Evolutionary conservation across 495 filamentous ascomycete species (phyloP), one percentile per base, ranked within the genome.

Genomic region (Lentithecium fluviatile): DNA sequence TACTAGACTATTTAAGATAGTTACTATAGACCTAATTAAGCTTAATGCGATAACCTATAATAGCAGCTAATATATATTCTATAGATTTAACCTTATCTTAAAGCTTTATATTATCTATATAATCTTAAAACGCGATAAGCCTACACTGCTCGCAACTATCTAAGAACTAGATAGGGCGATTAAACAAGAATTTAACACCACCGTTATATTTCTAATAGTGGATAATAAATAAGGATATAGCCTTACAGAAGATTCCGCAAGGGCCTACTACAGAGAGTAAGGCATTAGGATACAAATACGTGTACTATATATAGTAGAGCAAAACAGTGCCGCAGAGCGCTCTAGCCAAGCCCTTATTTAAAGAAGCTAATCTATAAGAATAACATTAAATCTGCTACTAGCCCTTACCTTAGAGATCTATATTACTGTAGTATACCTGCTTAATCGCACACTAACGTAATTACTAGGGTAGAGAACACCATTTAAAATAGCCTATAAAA

Each of bases 381-480:
- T n/a, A n/a, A n/a, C n/a, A n/a, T n/a, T n/a, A n/a, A n/a, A n/a
- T n/a, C n/a, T n/a, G n/a, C n/a, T n/a, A n/a, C n/a, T n/a, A n/a
- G n/a, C n/a, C n/a, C n/a, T n/a, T n/a, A n/a, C n/a, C n/a, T n/a
- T n/a, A n/a, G n/a, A n/a, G n/a, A n/a, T n/a, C n/a, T n/a, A n/a
- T 38, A 8, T 38, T 8, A 38, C 7, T 38, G 15, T 15, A 38
- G 36, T 38, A 38, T 63, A 63, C 36, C 45, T 66, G 5, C 52
- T 66, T 37, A 66, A 66, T 46, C 25, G 64, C 13, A 66, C 64
- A 4, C 64, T 63, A 25, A 62, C 29, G 24, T 12, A 53, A 42
- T 17, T 8, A 6, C 26, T 62, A 10, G 45, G 40, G 6, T 68
- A 63, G 65, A 56, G 23, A 32, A 66, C 65, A 29, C 65, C 38